These are phyloP conservation scores for Delonix regia DNA, from an alignment of 306 rosid genomes.

Conservation along the genomic window DNA sequence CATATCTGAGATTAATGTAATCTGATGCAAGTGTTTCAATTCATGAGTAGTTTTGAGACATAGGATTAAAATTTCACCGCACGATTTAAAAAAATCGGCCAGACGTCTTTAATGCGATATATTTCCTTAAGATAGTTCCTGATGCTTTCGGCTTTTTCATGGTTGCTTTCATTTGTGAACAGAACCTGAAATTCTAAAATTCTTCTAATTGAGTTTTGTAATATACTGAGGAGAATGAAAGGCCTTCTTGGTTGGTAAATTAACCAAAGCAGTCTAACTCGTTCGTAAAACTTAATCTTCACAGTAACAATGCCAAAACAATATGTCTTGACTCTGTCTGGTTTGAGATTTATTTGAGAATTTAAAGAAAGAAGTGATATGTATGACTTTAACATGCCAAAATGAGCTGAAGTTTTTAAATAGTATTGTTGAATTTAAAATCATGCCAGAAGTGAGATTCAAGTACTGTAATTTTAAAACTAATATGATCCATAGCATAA, in stretches of 20 bases:
- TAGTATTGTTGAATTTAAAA: neutral
- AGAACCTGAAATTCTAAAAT: neutral
- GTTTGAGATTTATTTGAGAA: slow-evolving; percentile 12
- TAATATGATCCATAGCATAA: neutral
- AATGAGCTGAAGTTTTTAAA: neutral
- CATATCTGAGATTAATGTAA: neutral
- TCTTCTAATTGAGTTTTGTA: neutral
- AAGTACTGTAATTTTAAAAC: neutral
- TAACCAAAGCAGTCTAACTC: neutral
- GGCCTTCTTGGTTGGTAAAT: neutral
- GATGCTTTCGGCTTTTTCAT: neutral
- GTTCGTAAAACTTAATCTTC: neutral
- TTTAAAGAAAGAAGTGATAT: slow-evolving; percentile 11
- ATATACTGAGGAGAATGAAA: neutral
- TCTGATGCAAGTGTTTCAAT: neutral
- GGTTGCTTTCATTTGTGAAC: neutral
- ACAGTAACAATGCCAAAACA: neutral
- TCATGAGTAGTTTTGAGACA: neutral
- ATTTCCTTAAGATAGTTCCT: neutral
- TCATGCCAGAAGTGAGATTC: neutral
- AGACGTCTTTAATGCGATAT: neutral
- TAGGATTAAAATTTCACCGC: slow-evolving; percentile 7
- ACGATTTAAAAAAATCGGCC: neutral
- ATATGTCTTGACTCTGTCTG: slow-evolving; percentile 2
- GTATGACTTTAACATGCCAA: neutral